Conservation (phyloP, 2,329 filamentous ascomycete species). For the Aspergillus bombycis region DNA sequence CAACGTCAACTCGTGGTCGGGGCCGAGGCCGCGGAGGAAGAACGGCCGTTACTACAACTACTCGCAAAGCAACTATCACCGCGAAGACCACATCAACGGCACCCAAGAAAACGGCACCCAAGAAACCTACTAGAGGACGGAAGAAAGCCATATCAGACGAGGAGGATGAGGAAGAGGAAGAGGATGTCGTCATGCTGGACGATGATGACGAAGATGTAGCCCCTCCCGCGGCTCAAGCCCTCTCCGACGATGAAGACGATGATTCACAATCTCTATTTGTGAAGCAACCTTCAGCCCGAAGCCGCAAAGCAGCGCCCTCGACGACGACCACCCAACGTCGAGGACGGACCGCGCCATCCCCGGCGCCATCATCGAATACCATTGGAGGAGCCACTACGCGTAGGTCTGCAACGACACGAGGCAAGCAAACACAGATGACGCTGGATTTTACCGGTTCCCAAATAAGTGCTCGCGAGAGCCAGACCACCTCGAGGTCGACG, state of each 20-base stretch:
- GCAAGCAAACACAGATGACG: slow-evolving; percentile 42
- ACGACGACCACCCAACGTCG: slow-evolving; percentile 28
- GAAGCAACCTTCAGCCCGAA: slow-evolving; percentile 36
- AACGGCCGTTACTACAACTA: slow-evolving; percentile 42
- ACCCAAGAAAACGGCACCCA: slow-evolving; percentile 27
- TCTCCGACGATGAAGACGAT: slow-evolving; percentile 36
- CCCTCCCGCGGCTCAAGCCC: slow-evolving; percentile 25
- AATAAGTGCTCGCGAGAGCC: slow-evolving; percentile 29
- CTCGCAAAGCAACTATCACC: slow-evolving; percentile 39
- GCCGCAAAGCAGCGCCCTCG: slow-evolving; percentile 28
- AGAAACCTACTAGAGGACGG: slow-evolving; percentile 26
- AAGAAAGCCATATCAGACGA: slow-evolving; percentile 40
- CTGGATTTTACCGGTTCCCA: slow-evolving; percentile 48
- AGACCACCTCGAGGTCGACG: slow-evolving; percentile 14
- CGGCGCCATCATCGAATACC: slow-evolving; percentile 39
- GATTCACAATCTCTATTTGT: slow-evolving; percentile 48
- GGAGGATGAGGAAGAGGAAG: slow-evolving; percentile 46
- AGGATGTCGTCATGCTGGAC: slow-evolving; percentile 46
- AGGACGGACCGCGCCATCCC: slow-evolving; percentile 33
- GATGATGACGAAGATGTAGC: slow-evolving; percentile 32
- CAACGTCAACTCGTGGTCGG: slow-evolving; percentile 51
- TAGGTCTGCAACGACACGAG: slow-evolving; percentile 25
- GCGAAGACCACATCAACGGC: slow-evolving; percentile 38
- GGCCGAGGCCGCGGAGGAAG: slow-evolving; percentile 49
- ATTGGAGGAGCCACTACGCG: slow-evolving; percentile 31